Conservation (phyloP, 768 basidiomycete genomes). For the Collybia mongolica region DNA sequence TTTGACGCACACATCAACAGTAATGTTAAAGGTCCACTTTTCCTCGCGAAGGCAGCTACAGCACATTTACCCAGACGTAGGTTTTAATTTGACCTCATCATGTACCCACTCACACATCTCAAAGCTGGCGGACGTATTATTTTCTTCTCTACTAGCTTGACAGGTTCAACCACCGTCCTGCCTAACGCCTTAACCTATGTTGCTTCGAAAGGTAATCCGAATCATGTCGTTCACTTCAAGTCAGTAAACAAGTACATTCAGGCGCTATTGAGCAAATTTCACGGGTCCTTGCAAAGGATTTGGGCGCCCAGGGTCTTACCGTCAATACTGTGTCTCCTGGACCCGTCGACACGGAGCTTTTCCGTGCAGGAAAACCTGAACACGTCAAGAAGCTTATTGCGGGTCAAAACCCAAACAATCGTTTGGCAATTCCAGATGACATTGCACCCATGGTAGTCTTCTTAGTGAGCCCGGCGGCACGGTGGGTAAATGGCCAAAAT, state of each 20-base stretch:
- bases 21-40: conserved; percentile 61
- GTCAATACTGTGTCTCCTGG: conserved; percentile 59
- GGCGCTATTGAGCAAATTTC: conserved; percentile 57
- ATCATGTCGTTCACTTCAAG: not conserved
- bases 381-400: conserved; percentile 44
- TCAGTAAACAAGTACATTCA: not conserved
- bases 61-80: conserved; percentile 41
- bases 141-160: conserved; percentile 55
- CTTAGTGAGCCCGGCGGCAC: conserved; percentile 47
- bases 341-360: conserved; percentile 53
- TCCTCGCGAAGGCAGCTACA: conserved; percentile 48
- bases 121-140: conserved; percentile 54
- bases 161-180: conserved; percentile 37
- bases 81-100: conserved; percentile 9
- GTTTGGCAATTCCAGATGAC: conserved; percentile 50
- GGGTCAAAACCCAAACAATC: conserved; percentile 42
- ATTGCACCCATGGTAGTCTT: conserved; percentile 54
- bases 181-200: conserved; percentile 51
- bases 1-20: conserved; percentile 50
- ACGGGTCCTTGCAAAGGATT: conserved; percentile 57
- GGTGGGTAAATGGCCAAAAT: conserved; percentile 60
- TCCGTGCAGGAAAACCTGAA: conserved; percentile 53
- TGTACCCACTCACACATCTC: not conserved
- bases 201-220: conserved; percentile 40
- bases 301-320: conserved; percentile 51